These are phyloP conservation scores for Dothiorella sarmentorum DNA, from an alignment of 2,329 filamentous ascomycete species.

Conservation along the genomic window DNA sequence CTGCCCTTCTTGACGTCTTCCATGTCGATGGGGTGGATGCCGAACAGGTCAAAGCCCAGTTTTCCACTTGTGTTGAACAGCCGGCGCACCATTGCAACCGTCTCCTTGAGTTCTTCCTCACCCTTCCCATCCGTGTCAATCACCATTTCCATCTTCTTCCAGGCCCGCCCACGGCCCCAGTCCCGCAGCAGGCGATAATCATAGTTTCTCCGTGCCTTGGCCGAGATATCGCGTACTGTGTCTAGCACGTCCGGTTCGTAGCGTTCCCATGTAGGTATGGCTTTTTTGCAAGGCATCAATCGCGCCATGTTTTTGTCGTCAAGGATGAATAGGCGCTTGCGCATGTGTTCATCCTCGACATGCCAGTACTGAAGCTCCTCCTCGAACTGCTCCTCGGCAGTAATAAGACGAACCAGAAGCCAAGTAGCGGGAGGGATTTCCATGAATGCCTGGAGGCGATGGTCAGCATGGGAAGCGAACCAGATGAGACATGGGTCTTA, in stretches of 20 bases:
- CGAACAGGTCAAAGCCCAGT: not conserved
- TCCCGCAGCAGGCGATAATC: not conserved
- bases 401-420: not conserved
- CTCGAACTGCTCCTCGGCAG: not conserved
- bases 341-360: not conserved
- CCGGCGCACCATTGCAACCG: not conserved
- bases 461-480: not conserved
- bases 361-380: not conserved
- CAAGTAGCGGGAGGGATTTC: not conserved
- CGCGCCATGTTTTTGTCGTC: not conserved
- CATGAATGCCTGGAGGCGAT: not conserved
- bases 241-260: not conserved
- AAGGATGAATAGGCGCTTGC: not conserved
- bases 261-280: not conserved
- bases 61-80: not conserved
- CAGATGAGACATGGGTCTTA: not conserved
- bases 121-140: not conserved
- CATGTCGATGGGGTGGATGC: not conserved
- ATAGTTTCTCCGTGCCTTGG: not conserved
- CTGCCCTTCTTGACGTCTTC: not conserved
- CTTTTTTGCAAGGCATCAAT: not conserved
- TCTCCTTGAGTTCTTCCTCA: not conserved
- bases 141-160: not conserved
- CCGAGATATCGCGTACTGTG: not conserved
- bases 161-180: not conserved